Percentiles rank a stretch among this genome's conserved stretches.
These are phyloP conservation scores for Diversispora epigaea DNA, from an alignment of 192 early-diverging fungal species.

Conservation along the genomic window DNA sequence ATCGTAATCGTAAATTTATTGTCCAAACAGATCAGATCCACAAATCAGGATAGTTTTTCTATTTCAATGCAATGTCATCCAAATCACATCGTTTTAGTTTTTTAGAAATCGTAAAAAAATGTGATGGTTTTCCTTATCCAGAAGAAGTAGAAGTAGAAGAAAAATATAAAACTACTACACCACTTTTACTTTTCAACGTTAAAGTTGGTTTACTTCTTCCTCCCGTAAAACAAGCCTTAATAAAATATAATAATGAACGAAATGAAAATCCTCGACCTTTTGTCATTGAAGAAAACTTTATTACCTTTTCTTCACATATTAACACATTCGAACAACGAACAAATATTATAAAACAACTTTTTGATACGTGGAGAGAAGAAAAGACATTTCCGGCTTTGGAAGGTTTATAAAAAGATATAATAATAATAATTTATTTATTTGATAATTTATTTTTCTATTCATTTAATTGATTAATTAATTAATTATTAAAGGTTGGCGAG, in stretches of 20 bases:
- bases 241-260: constrained; percentile 38
- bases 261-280: constrained; percentile 38
- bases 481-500: constrained; percentile 70
- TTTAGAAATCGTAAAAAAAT: constrained; percentile 47
- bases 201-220: constrained; percentile 47
- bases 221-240: constrained; percentile 32
- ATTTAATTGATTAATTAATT: constrained; percentile 5
- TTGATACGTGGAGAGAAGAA: constrained; percentile 42
- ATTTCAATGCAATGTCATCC: no score
- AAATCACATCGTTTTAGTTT: neutral
- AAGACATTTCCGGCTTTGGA: constrained; percentile 34
- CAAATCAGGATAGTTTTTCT: no score
- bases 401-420: constrained; percentile 20
- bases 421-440: neutral
- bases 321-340: constrained; percentile 36
- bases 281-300: constrained; percentile 36
- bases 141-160: constrained; percentile 25
- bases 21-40: no score
- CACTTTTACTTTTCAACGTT: constrained; percentile 39
- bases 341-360: constrained; percentile 37
- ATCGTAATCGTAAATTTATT: no score
- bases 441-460: neutral
- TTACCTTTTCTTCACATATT: constrained; percentile 43
- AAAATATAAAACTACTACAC: constrained; percentile 14
- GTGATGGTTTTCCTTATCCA: constrained; percentile 50